Base-by-base conservation (phyloP, 1,284 basidiomycete species). In the Boletus albobrunnescens region DNA sequence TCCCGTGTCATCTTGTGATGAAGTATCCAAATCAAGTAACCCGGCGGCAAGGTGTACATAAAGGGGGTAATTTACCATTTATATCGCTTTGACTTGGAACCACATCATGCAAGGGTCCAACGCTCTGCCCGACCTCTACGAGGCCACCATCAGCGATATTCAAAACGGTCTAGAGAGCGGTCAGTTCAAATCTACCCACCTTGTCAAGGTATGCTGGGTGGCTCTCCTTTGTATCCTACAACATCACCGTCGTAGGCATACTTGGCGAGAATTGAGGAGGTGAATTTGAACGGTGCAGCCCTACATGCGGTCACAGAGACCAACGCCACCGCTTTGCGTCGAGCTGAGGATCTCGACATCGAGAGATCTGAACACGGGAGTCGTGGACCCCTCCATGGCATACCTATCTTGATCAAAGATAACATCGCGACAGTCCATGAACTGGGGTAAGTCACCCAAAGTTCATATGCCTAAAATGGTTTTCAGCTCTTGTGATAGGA, bases 231-330 rank as follows among this genome's bases (percentile, higher is more conserved):
- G 31, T 16, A 1, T 16, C 16, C 36, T 26, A 22, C 28, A 22
- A 43, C 23, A 6, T 47, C 40, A 45, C 14, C 13, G 22, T 44
- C 27, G 3, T 26, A 81, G 80, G 83, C 83, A 1, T 88, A 88
- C 58, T 71, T 87, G 43, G 76, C 79, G 4, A 73, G 86, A 6
- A 87, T 87, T 27, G 76, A 82, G 3, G 81, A 88, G 64, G 85
- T 87, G 30, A 87, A 88, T 56, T 52, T 78, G n/a, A 65, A 78
- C 44, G 82, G 83, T 0, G 78, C 84, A 6, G 62, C 64, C 6
- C 65, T 89, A 14, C 74, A 75, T 10, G 83, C 83, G 0, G 72
- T 88, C 2, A 68, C 85, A 30, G 83, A 87, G 51, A 69, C 67
- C 0, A 87, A 82, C 43, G 75, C 79, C 0, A 73, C 68, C 5